Evolutionary conservation across 1,284 basidiomycete genomes (phyloP), one percentile per base, ranked within the genome.

Genomic region (Naganishia sp.): DNA sequence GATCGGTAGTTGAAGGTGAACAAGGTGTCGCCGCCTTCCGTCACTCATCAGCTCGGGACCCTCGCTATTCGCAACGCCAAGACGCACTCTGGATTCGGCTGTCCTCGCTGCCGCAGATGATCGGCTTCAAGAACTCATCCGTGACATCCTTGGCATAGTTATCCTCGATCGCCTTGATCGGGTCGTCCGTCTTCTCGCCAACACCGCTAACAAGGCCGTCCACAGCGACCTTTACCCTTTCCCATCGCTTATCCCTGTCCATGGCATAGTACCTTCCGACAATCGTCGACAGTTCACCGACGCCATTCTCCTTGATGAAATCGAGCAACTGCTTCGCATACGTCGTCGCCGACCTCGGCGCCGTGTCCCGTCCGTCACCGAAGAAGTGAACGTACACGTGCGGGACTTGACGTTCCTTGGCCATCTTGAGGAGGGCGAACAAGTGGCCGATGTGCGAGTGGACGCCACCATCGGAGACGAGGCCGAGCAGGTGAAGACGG

Each of bases 1-100:
- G 92, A 93, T 69, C 92, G 88, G 80, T 94, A 94, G 83, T 95
- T 95, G 86, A 94, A 95, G 81, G 90, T 88, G 85, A 93, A 94
- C 10, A 94, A 74, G 0, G 92, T 93, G 77, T 94, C 92, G 55
- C 80, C 77, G 72, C 81, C 81, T 82, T 78, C 80, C 51, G 46
- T 42, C 10, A 60, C 43, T 21, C 32, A 13, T 39, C 23, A 50
- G 45, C 25, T 66, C 71, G 71, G 45, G 32, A 58, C 43, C 25
- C 15, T 32, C 45, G 41, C 13, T 25, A 6, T 28, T 3, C 23
- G 43, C 25, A n/a, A 58, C 11, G 35, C 67, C 25, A 18, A 23
- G 28, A 58, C 79, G 64, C 65, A 89, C 90, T 88, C 79, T 93
- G 88, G 75, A 94, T 87, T 55, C 91, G 83, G 6, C 89, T 89